These are phyloP conservation scores for Apophysomyces variabilis DNA, from an alignment of 371 early-diverging fungal genomes.

Conservation along the genomic window DNA sequence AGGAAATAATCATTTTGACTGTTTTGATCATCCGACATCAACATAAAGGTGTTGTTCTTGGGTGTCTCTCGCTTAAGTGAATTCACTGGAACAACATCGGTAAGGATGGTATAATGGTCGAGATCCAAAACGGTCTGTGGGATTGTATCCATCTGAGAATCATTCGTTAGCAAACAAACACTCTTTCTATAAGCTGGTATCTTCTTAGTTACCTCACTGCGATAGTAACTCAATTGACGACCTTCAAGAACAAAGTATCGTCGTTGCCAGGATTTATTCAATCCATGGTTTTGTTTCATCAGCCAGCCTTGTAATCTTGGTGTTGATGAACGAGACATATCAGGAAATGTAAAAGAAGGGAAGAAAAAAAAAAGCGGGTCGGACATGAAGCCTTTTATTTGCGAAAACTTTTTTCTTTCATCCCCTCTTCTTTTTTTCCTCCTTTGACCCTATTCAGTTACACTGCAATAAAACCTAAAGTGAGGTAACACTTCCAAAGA, in stretches of 20 bases:
- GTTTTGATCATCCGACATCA: constrained; percentile 34
- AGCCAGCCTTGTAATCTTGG: constrained; percentile 33
- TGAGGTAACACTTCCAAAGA: constrained; percentile 1
- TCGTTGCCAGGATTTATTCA: constrained; percentile 39
- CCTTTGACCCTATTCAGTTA: constrained; percentile 6
- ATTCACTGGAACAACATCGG: constrained; percentile 20
- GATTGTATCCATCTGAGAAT: constrained; percentile 32
- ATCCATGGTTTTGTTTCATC: constrained; percentile 50
- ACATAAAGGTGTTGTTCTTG: constrained; percentile 30
- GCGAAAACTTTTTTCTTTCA: not conserved
- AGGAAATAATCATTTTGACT: constrained; percentile 39
- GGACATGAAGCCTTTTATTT: not conserved
- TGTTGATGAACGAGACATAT: constrained; percentile 10
- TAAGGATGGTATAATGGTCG: constrained; percentile 34
- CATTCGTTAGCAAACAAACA: not conserved
- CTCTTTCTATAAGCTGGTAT: too few relatives aligned
- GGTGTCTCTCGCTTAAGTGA: constrained; percentile 20
- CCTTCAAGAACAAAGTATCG: constrained; percentile 45
- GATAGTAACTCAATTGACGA: constrained; percentile 46
- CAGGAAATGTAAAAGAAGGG: constrained; percentile 1
- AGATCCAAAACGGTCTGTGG: constrained; percentile 36
- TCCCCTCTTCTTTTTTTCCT: not conserved
- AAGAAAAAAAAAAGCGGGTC: not conserved
- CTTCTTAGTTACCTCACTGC: constrained; percentile 25
- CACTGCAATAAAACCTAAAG: constrained; percentile 11